These are phyloP conservation scores for Dactylonectria macrodidyma DNA, from an alignment of 2,329 filamentous ascomycete species.

Conservation along the genomic window DNA sequence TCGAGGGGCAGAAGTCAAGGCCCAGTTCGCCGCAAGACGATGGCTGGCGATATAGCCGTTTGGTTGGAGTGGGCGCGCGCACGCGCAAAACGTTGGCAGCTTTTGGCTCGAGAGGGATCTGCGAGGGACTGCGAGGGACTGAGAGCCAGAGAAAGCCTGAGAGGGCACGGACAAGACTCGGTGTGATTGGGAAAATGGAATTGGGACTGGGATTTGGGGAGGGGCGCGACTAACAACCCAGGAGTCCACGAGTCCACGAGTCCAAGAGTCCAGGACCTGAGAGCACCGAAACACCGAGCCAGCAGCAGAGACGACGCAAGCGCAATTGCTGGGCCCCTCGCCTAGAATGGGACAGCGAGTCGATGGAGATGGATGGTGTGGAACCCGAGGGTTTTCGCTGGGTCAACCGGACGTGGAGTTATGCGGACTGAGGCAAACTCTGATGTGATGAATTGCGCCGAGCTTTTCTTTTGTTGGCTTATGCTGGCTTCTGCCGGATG, in stretches of 20 bases:
- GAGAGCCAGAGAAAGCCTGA: slow-evolving; percentile 1
- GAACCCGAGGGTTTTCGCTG: slow-evolving; percentile 47
- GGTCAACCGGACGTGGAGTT: slow-evolving; percentile 41
- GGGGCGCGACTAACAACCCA: slow-evolving; percentile 44
- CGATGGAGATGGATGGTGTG: slow-evolving; percentile 34
- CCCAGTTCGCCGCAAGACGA: slow-evolving; percentile 45
- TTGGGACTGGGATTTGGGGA: slow-evolving; percentile 40
- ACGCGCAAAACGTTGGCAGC: slow-evolving; percentile 45
- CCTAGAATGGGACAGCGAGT: slow-evolving; percentile 24
- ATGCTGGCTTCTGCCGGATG: slow-evolving; percentile 14
- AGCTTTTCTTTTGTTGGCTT: slow-evolving; percentile 26
- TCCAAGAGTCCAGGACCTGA: too few species aligned
- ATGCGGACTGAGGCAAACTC: slow-evolving; percentile 44
- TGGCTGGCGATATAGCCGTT: slow-evolving; percentile 49
- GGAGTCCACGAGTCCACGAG: not conserved
- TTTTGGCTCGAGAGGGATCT: slow-evolving; percentile 41
- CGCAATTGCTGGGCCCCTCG: slow-evolving; percentile 41
- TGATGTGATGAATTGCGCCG: slow-evolving; percentile 39
- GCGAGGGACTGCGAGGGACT: too few species aligned
- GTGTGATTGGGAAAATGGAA: slow-evolving; percentile 27
- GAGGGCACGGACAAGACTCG: slow-evolving; percentile 40
- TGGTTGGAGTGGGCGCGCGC: slow-evolving; percentile 47
- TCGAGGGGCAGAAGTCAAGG: not conserved
- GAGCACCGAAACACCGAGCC: slow-evolving; percentile 14
- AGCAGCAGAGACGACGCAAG: slow-evolving; percentile 38